Conservation (phyloP, 345 rosid species). For the Garcia nutans region DNA sequence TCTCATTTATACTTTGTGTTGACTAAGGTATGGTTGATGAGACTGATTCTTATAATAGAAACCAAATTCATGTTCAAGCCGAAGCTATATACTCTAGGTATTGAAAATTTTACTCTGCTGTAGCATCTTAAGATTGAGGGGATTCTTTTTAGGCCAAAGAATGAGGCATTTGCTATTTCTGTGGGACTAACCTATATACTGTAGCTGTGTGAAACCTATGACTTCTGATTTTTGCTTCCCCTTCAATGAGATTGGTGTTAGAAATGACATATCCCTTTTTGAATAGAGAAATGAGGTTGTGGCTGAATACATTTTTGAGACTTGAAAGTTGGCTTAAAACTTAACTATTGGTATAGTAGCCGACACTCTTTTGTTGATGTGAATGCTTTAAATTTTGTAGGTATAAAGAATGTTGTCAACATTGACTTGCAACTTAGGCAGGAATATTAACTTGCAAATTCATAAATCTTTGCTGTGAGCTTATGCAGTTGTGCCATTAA, state of each 20-base stretch:
- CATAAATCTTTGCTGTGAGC: background rate
- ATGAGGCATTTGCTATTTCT: background rate
- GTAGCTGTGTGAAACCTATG: background rate
- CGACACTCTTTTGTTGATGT: background rate
- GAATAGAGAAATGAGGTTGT: background rate
- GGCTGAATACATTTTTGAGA: background rate
- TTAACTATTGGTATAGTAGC: background rate
- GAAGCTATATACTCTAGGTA: background rate
- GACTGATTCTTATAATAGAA: background rate
- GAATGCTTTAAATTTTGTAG: background rate
- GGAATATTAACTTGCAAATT: too few relatives aligned
- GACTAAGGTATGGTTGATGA: constrained; percentile 43
- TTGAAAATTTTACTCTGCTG: background rate
- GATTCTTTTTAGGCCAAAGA: background rate
- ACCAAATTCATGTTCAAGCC: background rate
- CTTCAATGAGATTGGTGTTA: background rate
- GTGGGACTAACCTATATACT: too few relatives aligned
- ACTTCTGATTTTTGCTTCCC: too few relatives aligned
- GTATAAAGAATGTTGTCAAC: background rate
- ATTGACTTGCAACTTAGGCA: too few relatives aligned
- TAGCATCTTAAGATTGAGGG: background rate
- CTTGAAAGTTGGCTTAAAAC: background rate
- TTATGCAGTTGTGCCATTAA: background rate
- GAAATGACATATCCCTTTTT: background rate
- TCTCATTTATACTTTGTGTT: constrained; percentile 45